These are phyloP conservation scores for Aspergillus taichungensis DNA, from an alignment of 495 filamentous ascomycete genomes.

Conservation along the genomic window DNA sequence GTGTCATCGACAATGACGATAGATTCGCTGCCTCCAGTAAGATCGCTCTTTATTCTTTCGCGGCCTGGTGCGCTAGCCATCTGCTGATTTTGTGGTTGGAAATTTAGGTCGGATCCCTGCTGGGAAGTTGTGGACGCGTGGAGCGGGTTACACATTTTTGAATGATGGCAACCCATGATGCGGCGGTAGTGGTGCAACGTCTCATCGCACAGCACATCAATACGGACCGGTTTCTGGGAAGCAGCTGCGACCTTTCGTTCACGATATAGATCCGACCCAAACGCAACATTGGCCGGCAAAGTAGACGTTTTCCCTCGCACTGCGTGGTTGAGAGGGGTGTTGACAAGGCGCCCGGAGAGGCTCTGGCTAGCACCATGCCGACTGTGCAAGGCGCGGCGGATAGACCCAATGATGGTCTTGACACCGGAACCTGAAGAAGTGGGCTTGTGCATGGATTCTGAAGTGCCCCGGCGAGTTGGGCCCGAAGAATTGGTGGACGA, in stretches of 20 bases:
- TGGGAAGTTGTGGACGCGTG: slow-evolving; percentile 2
- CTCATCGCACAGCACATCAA: slow-evolving; percentile 75
- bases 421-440: slow-evolving; percentile 52
- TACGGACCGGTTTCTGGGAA: slow-evolving; percentile 35
- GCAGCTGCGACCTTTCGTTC: slow-evolving; percentile 31
- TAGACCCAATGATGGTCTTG: slow-evolving; percentile 77
- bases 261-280: slow-evolving; percentile 37
- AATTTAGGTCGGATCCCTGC: slow-evolving; percentile 2
- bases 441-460: slow-evolving; percentile 24
- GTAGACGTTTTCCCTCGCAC: slow-evolving; percentile 33
- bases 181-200: slow-evolving; percentile 55
- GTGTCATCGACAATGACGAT: slow-evolving; percentile 76
- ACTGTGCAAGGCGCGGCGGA: slow-evolving; percentile 78
- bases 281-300: slow-evolving; percentile 38
- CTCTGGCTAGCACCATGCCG: slow-evolving; percentile 39
- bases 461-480: slow-evolving; percentile 25
- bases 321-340: slow-evolving; percentile 24
- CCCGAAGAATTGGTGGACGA: slow-evolving; percentile 12
- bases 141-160: slow-evolving; percentile 1
- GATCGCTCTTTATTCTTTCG: slow-evolving; percentile 42
- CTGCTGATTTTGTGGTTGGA: background rate
- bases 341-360: slow-evolving; percentile 31
- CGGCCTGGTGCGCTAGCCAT: slow-evolving; percentile 4
- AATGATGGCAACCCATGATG: slow-evolving; percentile 11
- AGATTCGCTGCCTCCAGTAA: slow-evolving; percentile 73